A percentile compares a stretch with the other conserved stretches of the same genome.
Conservation (phyloP, 768 basidiomycete species). For the Boletus vinaceobasis region DNA sequence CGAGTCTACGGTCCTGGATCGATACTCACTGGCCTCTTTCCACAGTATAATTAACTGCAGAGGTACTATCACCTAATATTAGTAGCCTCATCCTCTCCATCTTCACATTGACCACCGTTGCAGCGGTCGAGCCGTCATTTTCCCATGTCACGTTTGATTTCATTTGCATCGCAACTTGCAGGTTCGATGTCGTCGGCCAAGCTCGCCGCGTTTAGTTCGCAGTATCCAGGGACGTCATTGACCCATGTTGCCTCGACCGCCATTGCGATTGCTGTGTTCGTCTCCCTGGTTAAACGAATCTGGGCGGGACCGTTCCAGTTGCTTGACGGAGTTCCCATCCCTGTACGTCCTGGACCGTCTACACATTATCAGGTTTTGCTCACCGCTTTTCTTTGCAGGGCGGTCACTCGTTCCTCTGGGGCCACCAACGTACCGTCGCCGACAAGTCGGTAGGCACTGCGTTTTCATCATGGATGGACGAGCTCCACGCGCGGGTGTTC, state of each 20-base stretch:
- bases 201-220: background rate
- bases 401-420: constrained; percentile 1
- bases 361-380: background rate
- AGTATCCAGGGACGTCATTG: background rate
- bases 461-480: background rate
- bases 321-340: background rate
- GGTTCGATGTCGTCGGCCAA: background rate
- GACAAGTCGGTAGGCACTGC: constrained; percentile 7
- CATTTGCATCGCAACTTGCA: background rate
- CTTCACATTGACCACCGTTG: background rate
- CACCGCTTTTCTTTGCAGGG: background rate
- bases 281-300: background rate
- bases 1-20: too few species aligned
- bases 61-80: too few species aligned
- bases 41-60: too few species aligned
- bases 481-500: constrained; percentile 2
- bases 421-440: constrained; percentile 1
- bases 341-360: background rate
- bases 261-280: background rate
- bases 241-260: background rate
- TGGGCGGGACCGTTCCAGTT: background rate
- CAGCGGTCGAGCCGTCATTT: background rate
- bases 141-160: background rate
- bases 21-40: too few species aligned
- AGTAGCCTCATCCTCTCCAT: too few species aligned